A percentile compares a stretch with the other conserved stretches of the same genome.
Evolutionary conservation across 139 green algal genomes (phyloP).

Genomic region (Choricystis sp.): DNA sequence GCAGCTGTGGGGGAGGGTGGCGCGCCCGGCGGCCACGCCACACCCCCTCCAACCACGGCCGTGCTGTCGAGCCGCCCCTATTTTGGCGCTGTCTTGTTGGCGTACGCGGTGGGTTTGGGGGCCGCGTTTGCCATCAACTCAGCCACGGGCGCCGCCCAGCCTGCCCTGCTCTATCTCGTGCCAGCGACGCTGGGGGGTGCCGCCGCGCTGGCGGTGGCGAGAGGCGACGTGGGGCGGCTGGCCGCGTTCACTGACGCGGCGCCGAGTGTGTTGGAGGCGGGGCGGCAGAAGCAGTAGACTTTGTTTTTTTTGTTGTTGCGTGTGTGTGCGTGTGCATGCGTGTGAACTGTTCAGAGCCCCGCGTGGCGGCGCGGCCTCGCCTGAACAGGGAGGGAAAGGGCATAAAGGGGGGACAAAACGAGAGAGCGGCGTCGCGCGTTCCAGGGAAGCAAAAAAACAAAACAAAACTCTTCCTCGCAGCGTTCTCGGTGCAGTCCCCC

Average conservation of each 20-base stretch:
- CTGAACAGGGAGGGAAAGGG: too few relatives aligned
- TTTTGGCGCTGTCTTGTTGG: constrained; percentile 42
- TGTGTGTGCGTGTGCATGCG: background rate
- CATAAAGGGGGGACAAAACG: too few relatives aligned
- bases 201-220: constrained; percentile 12
- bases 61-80: constrained; percentile 55
- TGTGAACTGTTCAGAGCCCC: too few relatives aligned
- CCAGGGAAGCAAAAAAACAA: too few relatives aligned
- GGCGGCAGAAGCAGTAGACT: too few relatives aligned
- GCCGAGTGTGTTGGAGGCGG: too few relatives aligned
- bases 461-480: too few relatives aligned
- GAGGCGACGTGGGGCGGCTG: constrained; percentile 33
- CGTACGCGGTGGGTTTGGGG: constrained; percentile 55
- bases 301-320: too few relatives aligned
- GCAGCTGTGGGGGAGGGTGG: background rate
- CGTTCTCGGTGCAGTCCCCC: too few relatives aligned
- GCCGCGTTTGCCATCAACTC: constrained; percentile 64
- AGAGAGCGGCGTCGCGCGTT: too few relatives aligned
- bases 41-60: constrained; percentile 31
- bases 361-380: too few relatives aligned
- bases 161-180: constrained; percentile 67
- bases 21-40: too few relatives aligned
- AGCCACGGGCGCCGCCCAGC: constrained; percentile 64
- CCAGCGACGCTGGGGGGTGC: constrained; percentile 36
- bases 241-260: constrained; percentile 38